Conservation (phyloP, 768 basidiomycete genomes). For the Leucogyrophana mollusca region DNA sequence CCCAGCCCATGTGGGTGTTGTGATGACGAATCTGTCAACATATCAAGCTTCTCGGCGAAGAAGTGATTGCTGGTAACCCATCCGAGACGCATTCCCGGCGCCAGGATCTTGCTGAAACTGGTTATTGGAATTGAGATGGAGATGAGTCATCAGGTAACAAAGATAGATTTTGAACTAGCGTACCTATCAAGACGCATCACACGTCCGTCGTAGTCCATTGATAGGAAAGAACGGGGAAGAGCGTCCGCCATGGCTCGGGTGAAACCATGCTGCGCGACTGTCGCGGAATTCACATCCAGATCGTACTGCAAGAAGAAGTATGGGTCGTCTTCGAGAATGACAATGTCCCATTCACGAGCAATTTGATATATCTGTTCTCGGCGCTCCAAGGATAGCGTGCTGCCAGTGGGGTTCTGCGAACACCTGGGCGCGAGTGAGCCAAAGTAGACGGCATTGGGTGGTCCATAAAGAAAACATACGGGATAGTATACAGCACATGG, state of each 20-base stretch:
- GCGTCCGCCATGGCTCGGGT: constrained; percentile 29
- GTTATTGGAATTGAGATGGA: background rate
- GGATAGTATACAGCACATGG: constrained; percentile 50
- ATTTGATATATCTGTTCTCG: constrained; percentile 48
- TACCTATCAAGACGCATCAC: constrained; percentile 48
- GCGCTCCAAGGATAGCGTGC: constrained; percentile 42
- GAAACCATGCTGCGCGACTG: constrained; percentile 24
- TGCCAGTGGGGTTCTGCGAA: constrained; percentile 52
- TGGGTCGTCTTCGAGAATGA: constrained; percentile 53
- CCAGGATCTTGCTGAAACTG: constrained; percentile 51
- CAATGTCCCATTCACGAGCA: constrained; percentile 46
- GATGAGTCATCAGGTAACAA: too few relatives aligned
- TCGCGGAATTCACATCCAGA: constrained; percentile 17
- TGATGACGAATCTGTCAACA: constrained; percentile 46
- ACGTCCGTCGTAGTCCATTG: constrained; percentile 48
- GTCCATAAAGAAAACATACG: constrained; percentile 28
- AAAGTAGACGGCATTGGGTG: background rate
- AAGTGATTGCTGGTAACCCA: constrained; percentile 43
- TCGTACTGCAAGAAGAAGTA: constrained; percentile 51
- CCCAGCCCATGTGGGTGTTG: constrained; percentile 51
- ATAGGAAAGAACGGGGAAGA: constrained; percentile 41
- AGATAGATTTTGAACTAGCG: too few relatives aligned
- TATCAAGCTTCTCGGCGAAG: constrained; percentile 41
- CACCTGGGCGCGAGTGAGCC: constrained; percentile 19
- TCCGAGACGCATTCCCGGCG: constrained; percentile 55